These are phyloP conservation scores for Trichophaea hybrida DNA, from an alignment of 2,329 filamentous ascomycete genomes.

Conservation along the genomic window DNA sequence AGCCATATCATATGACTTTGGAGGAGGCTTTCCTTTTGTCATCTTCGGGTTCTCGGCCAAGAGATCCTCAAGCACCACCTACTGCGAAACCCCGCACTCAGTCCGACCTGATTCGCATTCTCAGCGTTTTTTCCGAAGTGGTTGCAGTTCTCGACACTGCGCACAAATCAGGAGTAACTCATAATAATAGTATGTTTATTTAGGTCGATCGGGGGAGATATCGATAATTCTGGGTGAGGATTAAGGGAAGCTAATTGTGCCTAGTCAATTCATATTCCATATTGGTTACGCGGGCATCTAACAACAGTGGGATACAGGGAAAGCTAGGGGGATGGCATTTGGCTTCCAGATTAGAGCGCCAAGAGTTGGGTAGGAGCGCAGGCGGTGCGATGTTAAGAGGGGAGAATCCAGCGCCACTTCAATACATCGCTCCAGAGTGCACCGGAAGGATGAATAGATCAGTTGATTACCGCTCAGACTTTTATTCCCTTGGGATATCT, in stretches of 20 bases:
- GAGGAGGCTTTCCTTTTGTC: slow-evolving; percentile 25
- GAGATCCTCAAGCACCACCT: neutral
- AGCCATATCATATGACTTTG: slow-evolving; percentile 21
- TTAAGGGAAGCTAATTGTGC: neutral
- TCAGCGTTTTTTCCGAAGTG: slow-evolving; percentile 25
- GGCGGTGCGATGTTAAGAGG: slow-evolving; percentile 23
- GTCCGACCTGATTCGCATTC: slow-evolving; percentile 26
- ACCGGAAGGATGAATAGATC: slow-evolving; percentile 28
- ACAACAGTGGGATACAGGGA: slow-evolving; percentile 16
- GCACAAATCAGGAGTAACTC: slow-evolving; percentile 25
- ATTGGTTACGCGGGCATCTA: slow-evolving; percentile 17
- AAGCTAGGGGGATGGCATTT: slow-evolving; percentile 27
- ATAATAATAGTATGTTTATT: slow-evolving; percentile 22
- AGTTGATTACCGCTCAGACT: slow-evolving; percentile 27
- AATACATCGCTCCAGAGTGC: slow-evolving; percentile 28
- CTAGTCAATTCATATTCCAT: slow-evolving; percentile 25
- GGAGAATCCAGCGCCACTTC: slow-evolving; percentile 26
- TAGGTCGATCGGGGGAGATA: neutral
- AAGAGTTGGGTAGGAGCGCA: slow-evolving; percentile 25
- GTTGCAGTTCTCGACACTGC: slow-evolving; percentile 25
- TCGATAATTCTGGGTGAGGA: neutral
- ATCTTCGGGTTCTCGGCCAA: neutral
- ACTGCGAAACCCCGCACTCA: slow-evolving; percentile 26
- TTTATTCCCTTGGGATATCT: slow-evolving; percentile 27
- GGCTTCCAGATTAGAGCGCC: slow-evolving; percentile 26